Conservation (phyloP, 225 moss, liverwort and hornwort genomes). For the Marchantia polymorpha region DNA sequence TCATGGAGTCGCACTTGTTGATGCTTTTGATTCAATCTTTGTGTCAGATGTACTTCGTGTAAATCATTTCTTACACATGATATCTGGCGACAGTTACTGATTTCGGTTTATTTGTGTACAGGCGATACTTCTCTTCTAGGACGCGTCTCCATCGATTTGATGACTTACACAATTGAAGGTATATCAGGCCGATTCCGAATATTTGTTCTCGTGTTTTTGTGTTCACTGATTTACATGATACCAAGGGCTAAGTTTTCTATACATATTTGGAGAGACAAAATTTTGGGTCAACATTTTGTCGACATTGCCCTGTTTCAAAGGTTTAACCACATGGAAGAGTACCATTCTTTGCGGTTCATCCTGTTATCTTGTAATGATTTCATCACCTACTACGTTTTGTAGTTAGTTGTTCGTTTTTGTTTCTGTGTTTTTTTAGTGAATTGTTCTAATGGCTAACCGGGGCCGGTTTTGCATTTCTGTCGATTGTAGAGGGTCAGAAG, state of each 20-base stretch:
- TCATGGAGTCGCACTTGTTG: neutral
- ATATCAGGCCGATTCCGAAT: neutral
- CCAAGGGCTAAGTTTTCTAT: too few relatives aligned
- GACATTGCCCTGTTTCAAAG: too few relatives aligned
- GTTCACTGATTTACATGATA: too few relatives aligned
- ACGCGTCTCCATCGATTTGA: constrained; percentile 66
- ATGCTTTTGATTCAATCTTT: neutral
- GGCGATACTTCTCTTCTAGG: constrained; percentile 31
- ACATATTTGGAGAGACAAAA: too few relatives aligned
- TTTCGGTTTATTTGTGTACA: constrained; percentile 10
- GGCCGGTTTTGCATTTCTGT: neutral
- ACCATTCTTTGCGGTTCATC: neutral
- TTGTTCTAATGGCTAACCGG: too few relatives aligned
- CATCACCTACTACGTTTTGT: too few relatives aligned
- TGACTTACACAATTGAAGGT: constrained; percentile 93
- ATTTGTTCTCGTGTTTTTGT: too few relatives aligned
- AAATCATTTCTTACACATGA: neutral
- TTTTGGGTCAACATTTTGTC: too few relatives aligned
- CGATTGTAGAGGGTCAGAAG: constrained; percentile 66
- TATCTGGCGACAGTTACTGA: neutral
- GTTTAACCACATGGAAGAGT: neutral
- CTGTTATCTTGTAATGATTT: neutral
- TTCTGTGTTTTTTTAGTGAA: neutral
- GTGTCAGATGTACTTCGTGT: neutral
- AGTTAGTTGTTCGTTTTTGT: too few relatives aligned